Base-by-base conservation (phyloP, 2,329 filamentous ascomycete genomes). In the Alternaria gaisen region DNA sequence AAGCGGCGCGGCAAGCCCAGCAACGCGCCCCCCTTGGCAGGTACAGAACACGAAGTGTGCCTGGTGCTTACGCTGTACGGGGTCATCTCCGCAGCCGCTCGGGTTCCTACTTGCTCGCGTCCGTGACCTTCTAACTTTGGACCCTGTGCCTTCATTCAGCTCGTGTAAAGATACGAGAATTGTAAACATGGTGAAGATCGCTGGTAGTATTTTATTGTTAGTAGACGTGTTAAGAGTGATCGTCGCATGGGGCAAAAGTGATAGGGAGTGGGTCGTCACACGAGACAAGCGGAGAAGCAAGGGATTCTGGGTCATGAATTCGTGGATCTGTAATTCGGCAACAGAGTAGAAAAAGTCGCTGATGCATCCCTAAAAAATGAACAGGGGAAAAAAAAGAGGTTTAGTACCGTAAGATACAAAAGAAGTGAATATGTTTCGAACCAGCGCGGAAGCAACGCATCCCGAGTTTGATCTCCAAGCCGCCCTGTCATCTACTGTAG, bases 361-460 rank as follows among this genome's bases (percentile, higher is more conserved):
- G n/a, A 26, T 42, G 42, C 50, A 53, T 42, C 57, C 53, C 40
- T 28, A 51, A 48, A 46, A 43, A 10, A 46, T 55, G 41, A 18
- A 14, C 57, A 60, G 64, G 61, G 56, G 53, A 48, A 43, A 48
- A 48, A 57, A 62, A 56, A 56, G 53, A 56, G 58, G 54, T 62
- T 56, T 51, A 50, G 55, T 46, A 67, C 58, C 63, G 47, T 64
- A 53, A 52, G 60, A 61, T 67, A 64, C 60, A 67, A 43, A 61
- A 65, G 63, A 67, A 63, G 50, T 32, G 58, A 64, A 67, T 59
- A 44, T 50, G 41, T 58, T 36, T 42, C 53, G 34, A 46, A 54
- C 60, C 58, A 61, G 63, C 65, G 63, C 65, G 54, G 52, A 38
- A 50, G 59, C 50, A 14, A 53, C 34, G 51, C 56, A 34, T 56